Conservation (phyloP, 257 asterid genomes). For the Datura wrightii region DNA sequence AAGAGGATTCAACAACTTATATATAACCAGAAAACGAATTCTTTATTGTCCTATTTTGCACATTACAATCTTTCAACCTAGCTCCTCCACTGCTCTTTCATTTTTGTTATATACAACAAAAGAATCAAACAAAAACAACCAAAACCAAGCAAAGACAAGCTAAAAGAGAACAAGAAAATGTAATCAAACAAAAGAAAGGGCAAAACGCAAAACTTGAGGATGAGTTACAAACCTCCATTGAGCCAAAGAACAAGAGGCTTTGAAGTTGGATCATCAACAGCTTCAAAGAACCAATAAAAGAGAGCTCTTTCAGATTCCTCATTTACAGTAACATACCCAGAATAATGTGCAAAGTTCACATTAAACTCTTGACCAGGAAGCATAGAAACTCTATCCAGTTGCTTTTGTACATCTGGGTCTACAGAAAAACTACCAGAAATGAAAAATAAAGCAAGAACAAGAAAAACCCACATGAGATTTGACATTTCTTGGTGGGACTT, state of each 20-base stretch:
- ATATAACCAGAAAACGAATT: background rate
- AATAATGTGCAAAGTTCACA: constrained; percentile 74
- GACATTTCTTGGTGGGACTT: constrained; percentile 49
- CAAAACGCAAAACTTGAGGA: background rate
- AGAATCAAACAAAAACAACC: background rate
- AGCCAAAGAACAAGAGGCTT: constrained; percentile 97
- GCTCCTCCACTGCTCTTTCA: background rate
- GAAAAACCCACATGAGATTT: constrained; percentile 50
- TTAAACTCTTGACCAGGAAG: constrained; percentile 85
- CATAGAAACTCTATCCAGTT: constrained; percentile 56
- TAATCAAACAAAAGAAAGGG: constrained; percentile 6
- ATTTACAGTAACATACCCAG: constrained; percentile 82
- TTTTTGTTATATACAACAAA: background rate
- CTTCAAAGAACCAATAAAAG: constrained; percentile 95
- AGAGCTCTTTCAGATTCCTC: constrained; percentile 69
- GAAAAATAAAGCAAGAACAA: constrained; percentile 41
- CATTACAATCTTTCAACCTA: background rate
- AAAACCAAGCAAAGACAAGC: background rate
- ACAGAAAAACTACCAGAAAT: constrained; percentile 43
- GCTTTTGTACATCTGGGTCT: constrained; percentile 52
- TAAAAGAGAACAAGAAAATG: constrained; percentile 11
- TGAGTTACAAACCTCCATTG: constrained; percentile 73
- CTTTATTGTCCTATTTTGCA: background rate
- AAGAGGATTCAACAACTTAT: background rate
- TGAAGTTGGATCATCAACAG: constrained; percentile 81